These are phyloP conservation scores for Hibiscus mutabilis DNA, from an alignment of 345 rosid species.

Conservation along the genomic window DNA sequence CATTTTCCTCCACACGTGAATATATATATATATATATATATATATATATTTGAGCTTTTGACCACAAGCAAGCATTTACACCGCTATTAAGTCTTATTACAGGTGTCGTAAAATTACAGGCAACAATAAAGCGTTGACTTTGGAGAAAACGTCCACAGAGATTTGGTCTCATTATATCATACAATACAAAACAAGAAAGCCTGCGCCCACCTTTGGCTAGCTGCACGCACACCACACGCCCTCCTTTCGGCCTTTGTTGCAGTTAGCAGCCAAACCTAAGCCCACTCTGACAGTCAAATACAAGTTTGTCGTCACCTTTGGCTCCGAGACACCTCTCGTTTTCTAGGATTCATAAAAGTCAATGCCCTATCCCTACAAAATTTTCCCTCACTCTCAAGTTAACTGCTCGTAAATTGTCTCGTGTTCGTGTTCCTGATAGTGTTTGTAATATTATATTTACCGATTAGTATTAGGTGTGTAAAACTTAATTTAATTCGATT, in stretches of 20 bases:
- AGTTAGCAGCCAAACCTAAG: constrained; percentile 32
- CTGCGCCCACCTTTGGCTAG: constrained; percentile 19
- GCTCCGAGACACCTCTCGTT: neutral
- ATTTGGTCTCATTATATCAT: constrained; percentile 9
- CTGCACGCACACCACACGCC: too few relatives aligned
- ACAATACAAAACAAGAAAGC: neutral
- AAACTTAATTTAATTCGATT: too few relatives aligned
- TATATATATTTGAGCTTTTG: neutral
- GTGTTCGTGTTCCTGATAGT: too few relatives aligned
- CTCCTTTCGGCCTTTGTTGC: neutral
- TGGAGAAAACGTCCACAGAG: constrained; percentile 14
- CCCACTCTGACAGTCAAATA: constrained; percentile 65
- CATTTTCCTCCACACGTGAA: constrained; percentile 27
- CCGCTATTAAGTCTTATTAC: neutral
- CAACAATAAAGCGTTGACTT: constrained; percentile 39
- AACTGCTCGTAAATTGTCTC: constrained; percentile 21
- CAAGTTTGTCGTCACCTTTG: neutral
- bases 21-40: too few relatives aligned
- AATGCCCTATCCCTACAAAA: constrained; percentile 46
- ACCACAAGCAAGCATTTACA: neutral
- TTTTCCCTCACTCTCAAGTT: constrained; percentile 44
- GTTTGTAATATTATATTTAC: too few relatives aligned
- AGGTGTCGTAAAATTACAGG: constrained; percentile 18
- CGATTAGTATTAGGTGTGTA: too few relatives aligned
- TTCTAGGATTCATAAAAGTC: constrained; percentile 42